These are phyloP conservation scores for Podospora pseudopauciseta DNA, from an alignment of 495 filamentous ascomycete species.

Conservation along the genomic window DNA sequence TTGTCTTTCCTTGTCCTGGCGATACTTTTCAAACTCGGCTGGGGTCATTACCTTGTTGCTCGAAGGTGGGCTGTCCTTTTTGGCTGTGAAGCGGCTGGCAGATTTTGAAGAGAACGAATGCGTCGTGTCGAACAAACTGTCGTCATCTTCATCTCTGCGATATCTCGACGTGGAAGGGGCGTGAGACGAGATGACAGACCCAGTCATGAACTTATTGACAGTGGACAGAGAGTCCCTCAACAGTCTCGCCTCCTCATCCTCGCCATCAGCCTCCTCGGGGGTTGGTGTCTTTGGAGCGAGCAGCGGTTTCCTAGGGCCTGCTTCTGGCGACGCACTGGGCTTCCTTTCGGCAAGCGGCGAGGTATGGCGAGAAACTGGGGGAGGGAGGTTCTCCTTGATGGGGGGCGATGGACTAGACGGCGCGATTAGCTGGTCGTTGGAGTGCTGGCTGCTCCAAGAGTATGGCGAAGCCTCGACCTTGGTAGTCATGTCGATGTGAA, in stretches of 20 bases:
- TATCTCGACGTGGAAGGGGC: constrained; percentile 30
- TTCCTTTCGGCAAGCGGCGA: constrained; percentile 22
- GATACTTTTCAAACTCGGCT: constrained; percentile 80
- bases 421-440: constrained; percentile 58
- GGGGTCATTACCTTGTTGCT: constrained; percentile 82
- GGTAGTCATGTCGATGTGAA: constrained; percentile 55
- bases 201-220: constrained; percentile 44
- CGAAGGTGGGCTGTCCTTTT: constrained; percentile 37
- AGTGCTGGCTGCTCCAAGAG: constrained; percentile 67
- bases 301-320: constrained; percentile 46
- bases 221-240: constrained; percentile 58
- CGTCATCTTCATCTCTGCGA: constrained; percentile 40
- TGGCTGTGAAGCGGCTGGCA: constrained; percentile 41
- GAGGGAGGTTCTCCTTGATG: constrained; percentile 27
- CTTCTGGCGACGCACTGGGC: constrained; percentile 31
- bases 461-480: constrained; percentile 58
- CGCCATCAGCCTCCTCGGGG: constrained; percentile 40
- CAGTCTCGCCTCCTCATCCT: constrained; percentile 68
- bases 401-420: constrained; percentile 35
- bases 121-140: constrained; percentile 47
- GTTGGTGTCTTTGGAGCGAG: constrained; percentile 44
- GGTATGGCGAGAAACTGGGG: constrained; percentile 35
- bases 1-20: constrained; percentile 71
- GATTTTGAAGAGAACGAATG: constrained; percentile 56
- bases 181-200: constrained; percentile 9